Evolutionary conservation across 164 flowering plant species (phyloP), one percentile per base, ranked within the genome.

Genomic region (Magnolia changhungtana): DNA sequence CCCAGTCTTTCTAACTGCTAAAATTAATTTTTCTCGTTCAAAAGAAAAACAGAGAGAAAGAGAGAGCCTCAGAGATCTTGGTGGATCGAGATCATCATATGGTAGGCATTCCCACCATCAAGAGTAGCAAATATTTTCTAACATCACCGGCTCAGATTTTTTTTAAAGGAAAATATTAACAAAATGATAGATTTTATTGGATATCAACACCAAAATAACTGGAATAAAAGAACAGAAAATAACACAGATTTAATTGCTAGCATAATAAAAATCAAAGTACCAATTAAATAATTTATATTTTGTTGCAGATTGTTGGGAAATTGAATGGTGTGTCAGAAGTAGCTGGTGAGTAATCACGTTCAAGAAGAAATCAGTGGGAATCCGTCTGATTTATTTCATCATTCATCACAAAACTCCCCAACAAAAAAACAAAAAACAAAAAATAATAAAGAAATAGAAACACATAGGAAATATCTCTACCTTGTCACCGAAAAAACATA

Each of bases 371-470:
- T 87, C 90, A 87, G 51, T 84, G 90, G 90, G 90, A 87, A 87
- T 87, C 90, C 90, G 87, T 74, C 79, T 80, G 88, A 85, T 85
- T 85, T 76, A 8, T 78, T 72, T 85, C 90, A 83, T 87, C 90
- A 85, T 75, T 70, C 86, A 19, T 18, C 55, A 77, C 63, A 81
- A 77, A 37, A 37, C 45, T 1, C 61, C 61, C 7, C 61, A 55
- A 16, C 7, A 3, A 16, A 55, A 20, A 16, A 23, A 23, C 1
- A 23, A 23, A 23, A 23, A 23, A 23, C 1, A 24, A 24, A 0
- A 24, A 1, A 24, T 24, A 24, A 24, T 24, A 16, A 11, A 8
- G 9, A 13, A 7, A 13, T 21, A 45, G 45, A 59, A 4, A 37
- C 1, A 19, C 1, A 18, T 5, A 23, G 11, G 14, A 29, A 69